Conservation (phyloP, 1,139 yeast species). For the Candida labiduridarum region DNA sequence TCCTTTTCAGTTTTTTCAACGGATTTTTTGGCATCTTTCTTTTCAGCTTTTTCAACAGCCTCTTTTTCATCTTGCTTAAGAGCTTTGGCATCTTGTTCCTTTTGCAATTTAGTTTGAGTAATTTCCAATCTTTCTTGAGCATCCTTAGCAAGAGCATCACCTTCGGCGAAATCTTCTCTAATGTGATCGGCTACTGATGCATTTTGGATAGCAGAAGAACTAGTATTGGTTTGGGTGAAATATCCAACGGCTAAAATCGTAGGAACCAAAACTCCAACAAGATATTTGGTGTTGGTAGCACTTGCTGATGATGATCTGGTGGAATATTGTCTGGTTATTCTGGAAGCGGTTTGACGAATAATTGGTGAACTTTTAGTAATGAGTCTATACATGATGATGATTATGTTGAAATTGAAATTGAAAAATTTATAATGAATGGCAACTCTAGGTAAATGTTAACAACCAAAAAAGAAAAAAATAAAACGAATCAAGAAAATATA, state of each 20-base stretch:
- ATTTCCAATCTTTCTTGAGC: conserved; percentile 7
- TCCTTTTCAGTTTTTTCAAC: not conserved
- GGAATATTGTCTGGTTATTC: conserved; percentile 12
- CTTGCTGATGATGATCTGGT: conserved; percentile 4
- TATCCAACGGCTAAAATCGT: conserved; percentile 13
- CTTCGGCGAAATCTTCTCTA: conserved; percentile 11
- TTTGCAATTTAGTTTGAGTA: conserved; percentile 7
- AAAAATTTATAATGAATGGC: not conserved
- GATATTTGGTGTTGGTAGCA: conserved; percentile 6
- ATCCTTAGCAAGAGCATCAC: conserved; percentile 9
- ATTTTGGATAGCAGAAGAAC: conserved; percentile 7
- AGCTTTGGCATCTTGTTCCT: conserved; percentile 16
- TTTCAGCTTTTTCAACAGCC: conserved; percentile 6
- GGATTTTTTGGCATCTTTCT: not conserved
- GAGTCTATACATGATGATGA: conserved; percentile 15
- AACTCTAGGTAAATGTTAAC: not conserved
- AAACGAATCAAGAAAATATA: not conserved
- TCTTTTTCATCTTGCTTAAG: conserved; percentile 12
- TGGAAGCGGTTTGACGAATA: conserved; percentile 11
- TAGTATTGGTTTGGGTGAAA: not conserved
- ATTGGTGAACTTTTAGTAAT: conserved; percentile 13
- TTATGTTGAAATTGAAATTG: not conserved
- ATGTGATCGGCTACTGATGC: conserved; percentile 11
- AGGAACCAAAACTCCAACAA: conserved; percentile 12
- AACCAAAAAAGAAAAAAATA: not conserved